Evolutionary conservation across 371 early-diverging fungal species (phyloP), one percentile per base, ranked within the genome.

Genomic region (Choanephora cucurbitarum): DNA sequence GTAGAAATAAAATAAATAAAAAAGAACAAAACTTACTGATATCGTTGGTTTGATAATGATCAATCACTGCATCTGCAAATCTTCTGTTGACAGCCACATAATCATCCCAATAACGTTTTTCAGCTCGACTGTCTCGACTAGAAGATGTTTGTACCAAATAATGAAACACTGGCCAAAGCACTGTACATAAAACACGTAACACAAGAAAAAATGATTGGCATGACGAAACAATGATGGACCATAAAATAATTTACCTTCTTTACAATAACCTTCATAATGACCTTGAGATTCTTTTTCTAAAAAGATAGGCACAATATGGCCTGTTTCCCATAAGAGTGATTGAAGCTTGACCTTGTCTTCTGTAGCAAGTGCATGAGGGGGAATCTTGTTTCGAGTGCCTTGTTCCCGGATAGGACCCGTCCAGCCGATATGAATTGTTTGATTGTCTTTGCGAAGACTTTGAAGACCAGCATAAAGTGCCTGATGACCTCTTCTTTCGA

Each of bases 161-260:
- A 74, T 99, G 99, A 61, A 99, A 91, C 51, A 98, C 72, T 1
- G 99, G 99, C 99, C 99, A 99, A 21, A 99, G 84, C 34, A 85
- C 85, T 85, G 50, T 10, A 14, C n/a, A n/a, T 13, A 32, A 33
- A 47, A 18, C 22, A 9, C 33, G 24, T 22, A 37, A 40, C 17
- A 44, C 6, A 33, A n/a, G n/a, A n/a, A 28, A 28, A 28, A 28
- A 28, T 7, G 28, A 28, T 28, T 28, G 7, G 28, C 28, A 28
- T 28, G 28, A 28, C 28, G 28, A 28, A 28, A 28, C 28, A 28
- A 28, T 28, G 28, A 28, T 28, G 28, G 28, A 7, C 28, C 28
- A 7, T 5, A 28, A 28, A 28, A 28, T 53, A 18, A 21, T 69
- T 42, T 84, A 85, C 91, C 89, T 52, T 80, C 72, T 81, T 91